Conservation (phyloP, 148 eudicot genomes). For the Talinum fruticosum region DNA sequence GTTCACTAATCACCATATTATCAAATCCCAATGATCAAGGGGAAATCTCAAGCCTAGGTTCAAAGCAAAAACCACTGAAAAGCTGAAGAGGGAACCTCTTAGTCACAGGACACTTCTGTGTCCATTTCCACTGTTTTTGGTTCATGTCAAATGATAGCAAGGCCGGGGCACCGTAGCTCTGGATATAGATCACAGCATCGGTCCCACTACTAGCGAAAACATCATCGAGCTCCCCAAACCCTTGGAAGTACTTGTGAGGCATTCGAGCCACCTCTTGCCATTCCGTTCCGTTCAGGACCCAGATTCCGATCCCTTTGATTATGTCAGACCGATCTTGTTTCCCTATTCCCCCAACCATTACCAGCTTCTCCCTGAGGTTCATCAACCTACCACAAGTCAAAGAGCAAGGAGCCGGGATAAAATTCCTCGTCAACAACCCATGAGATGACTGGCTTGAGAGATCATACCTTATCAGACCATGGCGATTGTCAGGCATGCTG, state of each 20-base stretch:
- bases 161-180: conserved; percentile 86
- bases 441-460: conserved; percentile 40
- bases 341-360: conserved; percentile 94
- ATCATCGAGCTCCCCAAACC: conserved; percentile 93
- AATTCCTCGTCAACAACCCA: conserved; percentile 45
- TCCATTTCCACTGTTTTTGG: conserved; percentile 77
- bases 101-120: conserved; percentile 81
- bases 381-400: conserved; percentile 91
- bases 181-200: conserved; percentile 70
- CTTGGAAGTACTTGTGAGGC: conserved; percentile 89
- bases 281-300: conserved; percentile 64
- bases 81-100: conserved; percentile 96
- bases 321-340: conserved; percentile 76
- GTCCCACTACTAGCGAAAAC: conserved; percentile 92
- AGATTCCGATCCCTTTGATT: conserved; percentile 90
- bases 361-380: conserved; percentile 78
- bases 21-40: conserved; percentile 36
- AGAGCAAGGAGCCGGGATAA: conserved; percentile 65
- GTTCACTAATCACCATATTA: not conserved
- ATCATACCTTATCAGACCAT: conserved; percentile 59
- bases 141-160: conserved; percentile 76
- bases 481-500: conserved; percentile 50
- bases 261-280: conserved; percentile 80
- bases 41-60: conserved; percentile 76
- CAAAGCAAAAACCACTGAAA: conserved; percentile 92